Base-by-base conservation (phyloP, 345 rosid genomes). In the Hypericum perforatum region DNA sequence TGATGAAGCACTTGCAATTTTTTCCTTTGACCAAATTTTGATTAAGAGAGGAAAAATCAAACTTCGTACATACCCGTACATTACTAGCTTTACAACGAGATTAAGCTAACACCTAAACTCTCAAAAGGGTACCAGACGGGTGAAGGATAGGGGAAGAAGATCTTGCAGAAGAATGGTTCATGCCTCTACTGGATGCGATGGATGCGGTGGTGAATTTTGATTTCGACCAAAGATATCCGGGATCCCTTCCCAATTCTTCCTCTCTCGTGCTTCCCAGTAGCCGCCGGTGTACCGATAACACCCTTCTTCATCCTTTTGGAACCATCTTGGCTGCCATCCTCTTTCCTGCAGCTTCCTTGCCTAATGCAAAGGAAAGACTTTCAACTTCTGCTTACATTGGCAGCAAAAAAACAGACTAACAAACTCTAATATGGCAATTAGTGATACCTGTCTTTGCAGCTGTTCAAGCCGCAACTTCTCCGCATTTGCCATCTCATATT, bases 311-410 rank as follows among this genome's bases (percentile, higher is more conserved):
- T 82, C 97, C 55, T 81, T 86, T 9, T 40, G 58, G 51, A 89
- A 94, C 99, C 99, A 94, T 59, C 92, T 78, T 9, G 97, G 97
- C 61, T 75, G 94, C 99, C 99, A 94, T 15, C 99, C 99, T 56
- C 86, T 84, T 70, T 94, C 99, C 81, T 94, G 97, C 65, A 94
- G 41, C 66, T 75, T 89, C 74, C 99, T 86, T 63, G 97, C 99
- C 99, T 89, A 79, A 63, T 29, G 53, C 56, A 40, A 32, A n/a
- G 6, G 44, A 6, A 60, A 32, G 39, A 29, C 41, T 42, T 40
- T 49, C 16, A 39, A 16, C 36, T 29, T 45, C 29, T 10, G 32
- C 32, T 22, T 22, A 22, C 32, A 22, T 22, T 22, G 32, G 32
- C 1, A 22, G 4, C 32, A 22, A 22, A 22, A 53, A 32, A 22